Evolutionary conservation across 2,329 filamentous ascomycete species (phyloP).

Genomic region (Laburnicola sp.): DNA sequence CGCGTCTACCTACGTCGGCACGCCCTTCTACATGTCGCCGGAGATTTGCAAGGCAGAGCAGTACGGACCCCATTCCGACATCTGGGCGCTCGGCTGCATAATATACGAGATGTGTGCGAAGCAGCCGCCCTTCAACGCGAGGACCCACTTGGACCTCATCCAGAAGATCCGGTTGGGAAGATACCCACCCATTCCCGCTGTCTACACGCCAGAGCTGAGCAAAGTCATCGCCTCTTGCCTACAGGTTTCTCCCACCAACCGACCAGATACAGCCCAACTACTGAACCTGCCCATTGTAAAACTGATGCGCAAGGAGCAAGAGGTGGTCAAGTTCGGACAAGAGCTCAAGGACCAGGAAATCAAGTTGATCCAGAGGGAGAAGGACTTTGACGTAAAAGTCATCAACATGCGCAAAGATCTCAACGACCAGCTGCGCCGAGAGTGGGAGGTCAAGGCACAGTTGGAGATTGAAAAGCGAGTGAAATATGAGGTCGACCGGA

Average conservation of each 20-base stretch:
- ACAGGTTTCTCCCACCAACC: constrained; percentile 78
- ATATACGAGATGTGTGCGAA: constrained; percentile 96
- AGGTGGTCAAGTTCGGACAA: constrained; percentile 75
- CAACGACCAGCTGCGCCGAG: constrained; percentile 74
- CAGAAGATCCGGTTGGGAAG: constrained; percentile 95
- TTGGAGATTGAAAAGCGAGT: constrained; percentile 89
- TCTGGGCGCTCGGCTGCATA: constrained; percentile 97
- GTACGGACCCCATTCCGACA: constrained; percentile 95
- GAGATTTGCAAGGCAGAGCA: constrained; percentile 94
- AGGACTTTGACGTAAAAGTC: constrained; percentile 69
- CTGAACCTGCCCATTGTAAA: constrained; percentile 87
- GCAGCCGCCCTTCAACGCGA: constrained; percentile 93
- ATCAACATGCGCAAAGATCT: constrained; percentile 70
- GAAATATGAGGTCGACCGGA: constrained; percentile 60
- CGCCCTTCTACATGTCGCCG: constrained; percentile 98
- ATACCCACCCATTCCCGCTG: constrained; percentile 73
- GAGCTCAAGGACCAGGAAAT: constrained; percentile 69
- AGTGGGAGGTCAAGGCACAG: constrained; percentile 95
- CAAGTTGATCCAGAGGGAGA: constrained; percentile 63
- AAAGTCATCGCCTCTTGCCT: constrained; percentile 86
- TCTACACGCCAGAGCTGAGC: constrained; percentile 84
- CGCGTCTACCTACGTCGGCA: constrained; percentile 96
- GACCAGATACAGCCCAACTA: constrained; percentile 82
- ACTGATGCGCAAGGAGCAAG: constrained; percentile 86
- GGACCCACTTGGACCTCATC: constrained; percentile 88